These are phyloP conservation scores for Acanthamoeba quina DNA, from an alignment of 208 protist genomes.

Conservation along the genomic window DNA sequence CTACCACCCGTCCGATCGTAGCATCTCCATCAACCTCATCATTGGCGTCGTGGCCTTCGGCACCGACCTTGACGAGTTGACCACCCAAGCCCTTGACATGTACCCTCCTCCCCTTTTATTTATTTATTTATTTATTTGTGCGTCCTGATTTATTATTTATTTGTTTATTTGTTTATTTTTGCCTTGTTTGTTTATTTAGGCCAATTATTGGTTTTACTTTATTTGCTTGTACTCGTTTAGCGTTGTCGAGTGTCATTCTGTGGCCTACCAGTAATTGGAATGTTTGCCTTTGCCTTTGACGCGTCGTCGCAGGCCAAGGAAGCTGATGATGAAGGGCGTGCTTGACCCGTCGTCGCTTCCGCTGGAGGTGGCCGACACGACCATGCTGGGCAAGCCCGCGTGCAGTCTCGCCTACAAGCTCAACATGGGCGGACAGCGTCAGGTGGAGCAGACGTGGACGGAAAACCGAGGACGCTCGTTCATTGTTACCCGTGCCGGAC, in stretches of 20 bases:
- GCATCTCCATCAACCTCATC: constrained; percentile 54
- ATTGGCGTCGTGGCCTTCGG: background rate
- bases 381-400: constrained; percentile 8
- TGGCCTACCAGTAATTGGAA: background rate
- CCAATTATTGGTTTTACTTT: too few relatives aligned
- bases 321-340: constrained; percentile 36
- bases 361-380: background rate
- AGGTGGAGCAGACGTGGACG: constrained; percentile 31
- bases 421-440: constrained; percentile 1
- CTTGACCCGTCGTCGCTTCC: constrained; percentile 12
- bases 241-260: background rate
- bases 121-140: background rate
- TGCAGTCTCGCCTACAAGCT: constrained; percentile 13
- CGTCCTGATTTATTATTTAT: background rate
- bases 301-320: background rate
- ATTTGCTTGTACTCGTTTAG: too few relatives aligned
- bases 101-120: background rate
- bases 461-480: background rate
- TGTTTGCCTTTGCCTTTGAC: background rate
- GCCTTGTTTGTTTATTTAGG: too few relatives aligned
- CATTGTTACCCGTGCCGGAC: constrained; percentile 5
- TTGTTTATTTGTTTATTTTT: too few relatives aligned
- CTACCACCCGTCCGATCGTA: constrained; percentile 20
- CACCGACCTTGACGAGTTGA: constrained; percentile 30
- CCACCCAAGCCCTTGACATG: constrained; percentile 21